A percentile compares a stretch with the other conserved stretches of the same genome.
phyloP scores from a whole-genome alignment of 495 filamentous ascomycete genomes.

The Evernia prunastri region DNA sequence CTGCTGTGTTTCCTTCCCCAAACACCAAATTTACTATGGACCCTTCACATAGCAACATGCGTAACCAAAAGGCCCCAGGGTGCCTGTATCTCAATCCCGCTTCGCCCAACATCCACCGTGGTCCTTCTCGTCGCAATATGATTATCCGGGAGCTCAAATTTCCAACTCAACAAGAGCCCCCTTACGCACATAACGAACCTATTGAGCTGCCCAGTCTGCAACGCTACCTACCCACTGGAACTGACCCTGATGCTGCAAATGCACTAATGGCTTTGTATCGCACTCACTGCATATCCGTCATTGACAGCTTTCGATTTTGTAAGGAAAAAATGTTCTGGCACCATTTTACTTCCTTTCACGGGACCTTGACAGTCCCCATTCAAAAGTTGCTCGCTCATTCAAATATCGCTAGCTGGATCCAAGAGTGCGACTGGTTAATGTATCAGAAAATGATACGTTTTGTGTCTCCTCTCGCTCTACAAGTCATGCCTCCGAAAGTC shows the following conservation, averaged over 20 bases:
- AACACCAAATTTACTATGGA: slow-evolving; percentile 37
- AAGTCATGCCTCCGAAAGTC: slow-evolving; percentile 79
- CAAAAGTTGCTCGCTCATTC: slow-evolving; percentile 85
- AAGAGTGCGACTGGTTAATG: slow-evolving; percentile 88
- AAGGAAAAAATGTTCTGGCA: slow-evolving; percentile 92
- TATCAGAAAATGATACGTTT: slow-evolving; percentile 95
- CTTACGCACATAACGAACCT: slow-evolving; percentile 54
- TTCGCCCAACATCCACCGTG: slow-evolving; percentile 18
- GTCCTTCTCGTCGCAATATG: slow-evolving; percentile 37
- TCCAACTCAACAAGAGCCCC: slow-evolving; percentile 44
- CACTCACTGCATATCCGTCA: slow-evolving; percentile 87
- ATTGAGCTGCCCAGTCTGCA: slow-evolving; percentile 73
- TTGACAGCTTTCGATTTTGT: slow-evolving; percentile 91
- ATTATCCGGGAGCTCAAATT: slow-evolving; percentile 64
- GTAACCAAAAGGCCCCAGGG: slow-evolving; percentile 12
- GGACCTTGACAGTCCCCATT: slow-evolving; percentile 92
- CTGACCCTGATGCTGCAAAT: slow-evolving; percentile 74
- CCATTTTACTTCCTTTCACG: slow-evolving; percentile 91
- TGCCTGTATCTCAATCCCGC: slow-evolving; percentile 23
- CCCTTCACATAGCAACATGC: slow-evolving; percentile 20
- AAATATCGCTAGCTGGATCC: slow-evolving; percentile 82
- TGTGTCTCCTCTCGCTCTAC: slow-evolving; percentile 73
- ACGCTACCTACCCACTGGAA: slow-evolving; percentile 63
- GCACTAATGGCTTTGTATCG: slow-evolving; percentile 81
- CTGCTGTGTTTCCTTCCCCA: slow-evolving; percentile 65